Percentiles rank a stretch among this genome's conserved stretches.
Conservation (phyloP, 306 rosid genomes). For the Luffa aegyptiaca region DNA sequence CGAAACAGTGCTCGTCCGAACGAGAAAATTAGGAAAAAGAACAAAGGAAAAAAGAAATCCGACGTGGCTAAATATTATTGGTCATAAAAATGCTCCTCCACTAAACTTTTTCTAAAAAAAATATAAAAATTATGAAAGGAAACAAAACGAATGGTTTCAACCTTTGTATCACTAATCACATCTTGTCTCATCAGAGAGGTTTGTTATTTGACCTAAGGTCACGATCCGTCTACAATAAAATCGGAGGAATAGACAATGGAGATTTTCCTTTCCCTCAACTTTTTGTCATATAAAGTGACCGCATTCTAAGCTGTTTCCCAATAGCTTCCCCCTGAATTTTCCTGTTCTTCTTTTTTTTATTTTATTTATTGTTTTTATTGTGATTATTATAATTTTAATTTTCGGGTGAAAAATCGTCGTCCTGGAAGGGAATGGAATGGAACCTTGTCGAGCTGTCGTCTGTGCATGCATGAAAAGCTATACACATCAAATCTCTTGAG, state of each 20-base stretch:
- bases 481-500: neutral
- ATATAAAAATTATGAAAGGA: neutral
- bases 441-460: neutral
- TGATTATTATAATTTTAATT: neutral
- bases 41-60: rapidly evolving
- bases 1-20: too few relatives aligned
- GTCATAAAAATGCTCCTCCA: neutral
- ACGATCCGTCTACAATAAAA: neutral
- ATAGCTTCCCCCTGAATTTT: neutral
- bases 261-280: neutral
- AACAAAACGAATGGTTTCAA: neutral
- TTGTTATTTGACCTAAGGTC: neutral
- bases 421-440: neutral
- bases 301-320: conserved; percentile 5
- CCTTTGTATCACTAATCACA: neutral
- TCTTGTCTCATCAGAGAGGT: neutral
- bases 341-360: neutral
- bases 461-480: neutral
- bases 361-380: neutral
- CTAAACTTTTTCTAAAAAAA: neutral
- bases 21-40: too few relatives aligned
- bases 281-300: neutral
- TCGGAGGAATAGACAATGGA: neutral
- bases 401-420: neutral
- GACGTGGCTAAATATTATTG: neutral